Conservation (phyloP, 164 flowering plant genomes). For the Akebia trifoliata region DNA sequence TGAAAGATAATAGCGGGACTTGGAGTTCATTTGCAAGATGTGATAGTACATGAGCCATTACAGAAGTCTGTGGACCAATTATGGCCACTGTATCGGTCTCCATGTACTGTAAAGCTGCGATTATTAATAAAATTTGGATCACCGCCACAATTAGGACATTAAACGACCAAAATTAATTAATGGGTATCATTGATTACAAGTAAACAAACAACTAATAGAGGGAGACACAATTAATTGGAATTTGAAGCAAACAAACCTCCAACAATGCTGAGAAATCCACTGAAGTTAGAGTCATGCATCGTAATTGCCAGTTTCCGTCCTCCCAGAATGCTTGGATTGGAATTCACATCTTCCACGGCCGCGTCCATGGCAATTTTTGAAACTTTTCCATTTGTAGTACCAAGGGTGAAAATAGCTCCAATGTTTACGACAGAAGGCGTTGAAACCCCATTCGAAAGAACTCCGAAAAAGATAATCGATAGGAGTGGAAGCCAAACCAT, state of each 20-base stretch:
- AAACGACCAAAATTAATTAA: neutral
- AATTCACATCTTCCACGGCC: slow-evolving; percentile 63
- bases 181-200: neutral
- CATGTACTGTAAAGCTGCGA: slow-evolving; percentile 34
- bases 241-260: slow-evolving; percentile 37
- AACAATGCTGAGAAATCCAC: slow-evolving; percentile 53
- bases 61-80: slow-evolving; percentile 23
- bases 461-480: slow-evolving; percentile 8
- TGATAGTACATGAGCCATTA: slow-evolving; percentile 23
- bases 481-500: slow-evolving; percentile 11
- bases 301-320: slow-evolving; percentile 44
- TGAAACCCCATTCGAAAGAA: slow-evolving; percentile 12
- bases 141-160: neutral
- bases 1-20: slow-evolving; percentile 22
- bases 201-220: neutral
- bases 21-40: slow-evolving; percentile 25
- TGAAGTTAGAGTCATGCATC: slow-evolving; percentile 52
- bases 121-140: slow-evolving; percentile 2
- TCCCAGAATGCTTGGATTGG: slow-evolving; percentile 49
- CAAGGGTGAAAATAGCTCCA: slow-evolving; percentile 56
- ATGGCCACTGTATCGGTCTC: slow-evolving; percentile 23
- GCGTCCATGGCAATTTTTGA: slow-evolving; percentile 61
- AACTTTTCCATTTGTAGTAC: slow-evolving; percentile 48
- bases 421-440: slow-evolving; percentile 35
- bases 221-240: neutral